Evolutionary conservation across 2,329 filamentous ascomycete genomes (phyloP).

Genomic region (Mollisiaceae sp.): DNA sequence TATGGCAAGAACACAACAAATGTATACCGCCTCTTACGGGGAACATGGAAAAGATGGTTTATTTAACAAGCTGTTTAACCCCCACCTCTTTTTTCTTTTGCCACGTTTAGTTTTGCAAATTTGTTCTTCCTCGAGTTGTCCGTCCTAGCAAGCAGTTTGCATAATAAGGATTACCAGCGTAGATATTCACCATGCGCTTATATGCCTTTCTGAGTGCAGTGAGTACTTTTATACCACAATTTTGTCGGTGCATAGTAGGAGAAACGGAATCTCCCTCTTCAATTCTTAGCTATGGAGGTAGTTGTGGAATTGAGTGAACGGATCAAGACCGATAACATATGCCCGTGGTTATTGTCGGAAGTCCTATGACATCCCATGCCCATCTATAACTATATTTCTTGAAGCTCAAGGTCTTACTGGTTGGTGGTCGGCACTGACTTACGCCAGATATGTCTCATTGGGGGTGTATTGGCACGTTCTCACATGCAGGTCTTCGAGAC

Average conservation of each 20-base stretch:
- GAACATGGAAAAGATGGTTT: not conserved
- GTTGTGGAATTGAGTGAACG: too few relatives aligned
- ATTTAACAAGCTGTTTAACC: not conserved
- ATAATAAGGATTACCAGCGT: not conserved
- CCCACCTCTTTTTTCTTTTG: not conserved
- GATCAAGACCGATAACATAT: too few relatives aligned
- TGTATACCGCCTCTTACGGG: not conserved
- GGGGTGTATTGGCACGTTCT: conserved; percentile 1
- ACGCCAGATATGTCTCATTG: not conserved
- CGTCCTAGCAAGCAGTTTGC: not conserved
- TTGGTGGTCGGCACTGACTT: not conserved
- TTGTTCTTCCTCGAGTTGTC: not conserved
- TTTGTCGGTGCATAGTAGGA: too few relatives aligned
- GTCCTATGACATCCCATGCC: too few relatives aligned
- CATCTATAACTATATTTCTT: not conserved
- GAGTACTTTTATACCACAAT: not conserved
- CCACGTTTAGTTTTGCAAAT: not conserved
- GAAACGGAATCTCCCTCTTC: too few relatives aligned
- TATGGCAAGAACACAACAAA: not conserved
- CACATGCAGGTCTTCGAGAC: conserved; percentile 32
- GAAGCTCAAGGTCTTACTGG: not conserved
- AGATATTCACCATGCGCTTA: not conserved
- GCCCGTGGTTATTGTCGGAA: too few relatives aligned
- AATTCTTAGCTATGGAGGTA: too few relatives aligned
- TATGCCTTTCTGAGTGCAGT: not conserved